Conservation (phyloP, 2,329 filamentous ascomycete genomes). For the Cladophialophora bantiana region DNA sequence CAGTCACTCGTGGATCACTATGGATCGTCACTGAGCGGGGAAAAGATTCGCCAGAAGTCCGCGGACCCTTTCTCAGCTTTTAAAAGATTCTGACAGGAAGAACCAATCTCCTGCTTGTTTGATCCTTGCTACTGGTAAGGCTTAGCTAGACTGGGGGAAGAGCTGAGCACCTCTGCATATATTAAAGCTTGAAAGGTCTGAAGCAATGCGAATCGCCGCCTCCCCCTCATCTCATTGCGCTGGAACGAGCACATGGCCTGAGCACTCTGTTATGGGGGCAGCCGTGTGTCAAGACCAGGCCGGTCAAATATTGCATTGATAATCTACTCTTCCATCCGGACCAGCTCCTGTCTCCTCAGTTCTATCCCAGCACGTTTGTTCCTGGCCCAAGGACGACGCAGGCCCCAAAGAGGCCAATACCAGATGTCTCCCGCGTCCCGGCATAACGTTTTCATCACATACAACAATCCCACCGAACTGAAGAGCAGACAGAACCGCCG, state of each 20-base stretch:
- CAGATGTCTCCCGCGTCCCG: conserved; percentile 22
- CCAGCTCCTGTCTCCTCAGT: not conserved
- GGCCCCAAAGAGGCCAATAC: not conserved
- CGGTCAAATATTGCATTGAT: not conserved
- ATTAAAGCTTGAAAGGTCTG: not conserved
- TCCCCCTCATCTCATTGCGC: not conserved
- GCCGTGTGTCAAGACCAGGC: not conserved
- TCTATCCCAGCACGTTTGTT: not conserved
- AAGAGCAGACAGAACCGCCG: conserved; percentile 31
- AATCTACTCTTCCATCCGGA: not conserved
- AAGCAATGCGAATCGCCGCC: not conserved
- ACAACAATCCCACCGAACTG: conserved; percentile 30
- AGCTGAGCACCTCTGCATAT: not conserved
- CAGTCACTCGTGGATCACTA: not conserved
- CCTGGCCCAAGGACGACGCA: not conserved
- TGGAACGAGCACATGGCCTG: not conserved
- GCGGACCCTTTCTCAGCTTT: not conserved
- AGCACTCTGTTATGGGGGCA: not conserved
- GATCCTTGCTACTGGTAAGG: not conserved
- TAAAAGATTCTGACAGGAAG: conserved; percentile 9
- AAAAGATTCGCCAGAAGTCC: not conserved
- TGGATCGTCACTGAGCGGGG: not conserved
- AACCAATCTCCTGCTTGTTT: not conserved
- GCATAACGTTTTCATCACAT: conserved; percentile 33
- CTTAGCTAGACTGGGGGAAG: not conserved